Evolutionary conservation across 2,329 filamentous ascomycete genomes (phyloP).

Genomic region (Ascochyta clinopodiicola): DNA sequence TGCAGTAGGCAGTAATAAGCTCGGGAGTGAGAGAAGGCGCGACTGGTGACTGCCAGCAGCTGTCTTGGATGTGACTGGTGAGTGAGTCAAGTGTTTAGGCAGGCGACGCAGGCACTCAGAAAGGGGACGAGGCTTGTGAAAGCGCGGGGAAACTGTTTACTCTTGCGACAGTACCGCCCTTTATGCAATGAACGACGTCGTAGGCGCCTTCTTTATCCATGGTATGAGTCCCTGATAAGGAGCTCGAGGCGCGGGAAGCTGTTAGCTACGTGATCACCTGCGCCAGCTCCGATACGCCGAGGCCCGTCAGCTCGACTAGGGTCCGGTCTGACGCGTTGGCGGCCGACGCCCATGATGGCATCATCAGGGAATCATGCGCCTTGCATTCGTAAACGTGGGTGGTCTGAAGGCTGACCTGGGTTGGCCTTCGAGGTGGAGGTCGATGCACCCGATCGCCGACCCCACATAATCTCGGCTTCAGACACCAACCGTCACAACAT

Average conservation of each 20-base stretch:
- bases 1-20: slow-evolving; percentile 38
- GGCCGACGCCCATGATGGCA: slow-evolving; percentile 36
- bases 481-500: slow-evolving; percentile 35
- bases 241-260: slow-evolving; percentile 33
- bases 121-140: slow-evolving; percentile 24
- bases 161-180: slow-evolving; percentile 26
- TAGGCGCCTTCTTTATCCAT: slow-evolving; percentile 28
- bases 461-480: slow-evolving; percentile 29
- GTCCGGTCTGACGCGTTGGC: slow-evolving; percentile 34
- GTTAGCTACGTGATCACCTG: slow-evolving; percentile 22
- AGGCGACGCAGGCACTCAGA: slow-evolving; percentile 36
- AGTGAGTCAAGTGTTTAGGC: slow-evolving; percentile 41
- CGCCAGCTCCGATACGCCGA: slow-evolving; percentile 42
- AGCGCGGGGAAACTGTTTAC: slow-evolving; percentile 28
- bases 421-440: slow-evolving; percentile 12
- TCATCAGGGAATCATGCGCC: slow-evolving; percentile 43
- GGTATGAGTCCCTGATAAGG: slow-evolving; percentile 35
- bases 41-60: slow-evolving; percentile 36
- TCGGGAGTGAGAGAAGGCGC: slow-evolving; percentile 32
- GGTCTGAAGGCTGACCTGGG: slow-evolving; percentile 35
- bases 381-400: slow-evolving; percentile 41
- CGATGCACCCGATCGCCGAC: slow-evolving; percentile 26
- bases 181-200: slow-evolving; percentile 37
- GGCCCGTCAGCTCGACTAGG: slow-evolving; percentile 31
- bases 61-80: slow-evolving; percentile 45